Evolutionary conservation across 306 rosid genomes (phyloP).

Genomic region (Alnus glutinosa): DNA sequence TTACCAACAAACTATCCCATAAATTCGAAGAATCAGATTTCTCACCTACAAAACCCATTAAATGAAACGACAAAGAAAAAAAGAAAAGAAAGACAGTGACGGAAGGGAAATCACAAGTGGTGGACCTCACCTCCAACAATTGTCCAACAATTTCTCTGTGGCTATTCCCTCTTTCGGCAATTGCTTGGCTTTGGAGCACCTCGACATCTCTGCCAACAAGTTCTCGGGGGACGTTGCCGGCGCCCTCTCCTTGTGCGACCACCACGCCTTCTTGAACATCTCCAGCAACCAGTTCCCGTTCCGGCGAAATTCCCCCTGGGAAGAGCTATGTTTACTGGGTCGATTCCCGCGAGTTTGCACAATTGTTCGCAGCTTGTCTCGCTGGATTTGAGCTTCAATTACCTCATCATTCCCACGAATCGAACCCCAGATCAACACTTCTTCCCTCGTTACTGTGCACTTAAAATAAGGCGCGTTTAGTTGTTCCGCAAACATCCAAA

Average conservation of each 20-base stretch:
- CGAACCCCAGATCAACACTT: no score
- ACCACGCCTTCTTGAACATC: slow-evolving; percentile 53
- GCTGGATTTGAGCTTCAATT: slow-evolving; percentile 88
- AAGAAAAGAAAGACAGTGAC: no score
- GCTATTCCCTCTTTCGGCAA: slow-evolving; percentile 62
- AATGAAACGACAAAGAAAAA: no score
- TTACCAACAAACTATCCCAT: no score
- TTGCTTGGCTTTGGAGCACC: slow-evolving; percentile 47
- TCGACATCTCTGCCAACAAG: slow-evolving; percentile 81
- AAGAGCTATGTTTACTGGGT: slow-evolving; percentile 63
- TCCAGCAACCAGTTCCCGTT: slow-evolving; percentile 56
- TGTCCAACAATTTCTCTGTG: no score
- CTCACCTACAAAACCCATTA: no score
- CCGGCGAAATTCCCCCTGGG: slow-evolving; percentile 54
- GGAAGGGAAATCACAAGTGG: no score
- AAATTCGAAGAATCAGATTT: no score
- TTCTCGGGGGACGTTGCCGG: slow-evolving; percentile 55
- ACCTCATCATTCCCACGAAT: no score
- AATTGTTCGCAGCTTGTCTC: slow-evolving; percentile 82
- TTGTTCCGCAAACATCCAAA: no score
- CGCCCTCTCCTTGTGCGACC: slow-evolving; percentile 43
- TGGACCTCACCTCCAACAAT: slow-evolving; percentile 77
- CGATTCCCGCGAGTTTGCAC: slow-evolving; percentile 62
- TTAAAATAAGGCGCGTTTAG: no score
- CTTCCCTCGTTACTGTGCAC: no score